phyloP scores from a whole-genome alignment of 2,329 filamentous ascomycete species.

The Arthroderma uncinatum region DNA sequence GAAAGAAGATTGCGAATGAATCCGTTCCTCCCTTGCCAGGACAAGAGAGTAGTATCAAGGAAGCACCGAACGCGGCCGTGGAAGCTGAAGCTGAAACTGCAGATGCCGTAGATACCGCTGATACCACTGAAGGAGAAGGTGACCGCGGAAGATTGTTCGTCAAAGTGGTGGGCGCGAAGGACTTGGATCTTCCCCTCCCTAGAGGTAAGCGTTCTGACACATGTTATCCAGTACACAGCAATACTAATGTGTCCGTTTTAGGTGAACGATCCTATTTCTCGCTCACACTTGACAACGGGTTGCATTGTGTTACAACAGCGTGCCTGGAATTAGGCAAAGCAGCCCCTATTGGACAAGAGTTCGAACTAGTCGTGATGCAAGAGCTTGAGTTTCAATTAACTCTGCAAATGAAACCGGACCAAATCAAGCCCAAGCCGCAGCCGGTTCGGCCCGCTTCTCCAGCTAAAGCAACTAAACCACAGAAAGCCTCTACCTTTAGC shows the following conservation, averaged over 20 bases:
- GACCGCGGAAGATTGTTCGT: constrained; percentile 90
- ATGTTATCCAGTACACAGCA: constrained; percentile 11
- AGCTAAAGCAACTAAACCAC: constrained; percentile 51
- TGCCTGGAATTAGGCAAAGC: constrained; percentile 88
- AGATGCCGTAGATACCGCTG: constrained; percentile 30
- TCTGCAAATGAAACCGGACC: constrained; percentile 85
- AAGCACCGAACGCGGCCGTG: constrained; percentile 53
- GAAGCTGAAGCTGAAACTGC: constrained; percentile 46
- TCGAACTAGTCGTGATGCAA: constrained; percentile 91
- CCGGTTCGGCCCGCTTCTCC: constrained; percentile 41
- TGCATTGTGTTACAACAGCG: constrained; percentile 93
- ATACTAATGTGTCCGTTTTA: constrained; percentile 28
- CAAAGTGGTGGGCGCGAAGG: constrained; percentile 97
- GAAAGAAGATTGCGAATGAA: constrained; percentile 51
- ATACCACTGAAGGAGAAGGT: constrained; percentile 60
- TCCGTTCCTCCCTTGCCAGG: constrained; percentile 75
- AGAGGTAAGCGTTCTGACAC: constrained; percentile 52
- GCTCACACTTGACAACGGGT: constrained; percentile 91
- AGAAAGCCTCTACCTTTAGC: constrained; percentile 80
- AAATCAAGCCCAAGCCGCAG: constrained; percentile 51
- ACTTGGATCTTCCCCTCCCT: constrained; percentile 81
- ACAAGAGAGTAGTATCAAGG: constrained; percentile 66
- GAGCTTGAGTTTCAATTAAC: constrained; percentile 99
- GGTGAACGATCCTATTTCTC: constrained; percentile 90
- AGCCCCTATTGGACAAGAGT: constrained; percentile 93